Evolutionary conservation across 1,139 yeast species (phyloP).

Genomic region (Lodderomyces pseudojiufengensis): DNA sequence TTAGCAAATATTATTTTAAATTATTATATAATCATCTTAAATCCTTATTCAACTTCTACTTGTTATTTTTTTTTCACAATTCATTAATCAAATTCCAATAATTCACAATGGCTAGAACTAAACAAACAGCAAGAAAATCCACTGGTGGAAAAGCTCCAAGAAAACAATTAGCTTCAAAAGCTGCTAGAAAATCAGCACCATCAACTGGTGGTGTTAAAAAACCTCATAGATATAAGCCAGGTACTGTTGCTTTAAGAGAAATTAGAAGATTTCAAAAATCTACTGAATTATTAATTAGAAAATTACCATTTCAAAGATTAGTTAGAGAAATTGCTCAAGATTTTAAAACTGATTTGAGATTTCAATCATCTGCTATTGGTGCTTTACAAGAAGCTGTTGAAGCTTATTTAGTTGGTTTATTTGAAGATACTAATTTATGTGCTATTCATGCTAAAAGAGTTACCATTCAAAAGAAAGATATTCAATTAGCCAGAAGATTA

Average conservation of each 20-base stretch:
- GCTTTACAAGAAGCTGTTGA: slow-evolving; percentile 98
- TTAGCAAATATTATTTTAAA: not conserved
- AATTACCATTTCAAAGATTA: slow-evolving; percentile 97
- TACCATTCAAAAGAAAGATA: slow-evolving; percentile 98
- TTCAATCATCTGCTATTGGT: slow-evolving; percentile 98
- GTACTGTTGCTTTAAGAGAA: slow-evolving; percentile 99
- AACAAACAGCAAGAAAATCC: slow-evolving; percentile 98
- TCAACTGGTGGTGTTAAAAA: slow-evolving; percentile 99
- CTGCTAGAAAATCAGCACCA: slow-evolving; percentile 98
- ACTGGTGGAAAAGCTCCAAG: slow-evolving; percentile 99
- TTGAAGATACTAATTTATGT: slow-evolving; percentile 97
- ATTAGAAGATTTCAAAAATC: slow-evolving; percentile 99
- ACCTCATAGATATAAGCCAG: slow-evolving; percentile 99
- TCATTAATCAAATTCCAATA: slow-evolving; percentile 11
- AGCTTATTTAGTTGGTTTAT: slow-evolving; percentile 87
- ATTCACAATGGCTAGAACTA: slow-evolving; percentile 86
- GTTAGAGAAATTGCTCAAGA: slow-evolving; percentile 98
- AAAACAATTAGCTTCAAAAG: slow-evolving; percentile 98
- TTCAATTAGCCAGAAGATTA: slow-evolving; percentile 97
- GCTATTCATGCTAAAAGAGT: slow-evolving; percentile 99
- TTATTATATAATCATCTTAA: not conserved
- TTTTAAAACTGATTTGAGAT: slow-evolving; percentile 96
- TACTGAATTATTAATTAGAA: slow-evolving; percentile 93
- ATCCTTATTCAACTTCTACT: not conserved
- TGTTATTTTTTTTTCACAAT: not conserved